A percentile compares a stretch with the other conserved stretches of the same genome.
Conservation (phyloP, 495 filamentous ascomycete genomes). For the Penicillium crystallinum region DNA sequence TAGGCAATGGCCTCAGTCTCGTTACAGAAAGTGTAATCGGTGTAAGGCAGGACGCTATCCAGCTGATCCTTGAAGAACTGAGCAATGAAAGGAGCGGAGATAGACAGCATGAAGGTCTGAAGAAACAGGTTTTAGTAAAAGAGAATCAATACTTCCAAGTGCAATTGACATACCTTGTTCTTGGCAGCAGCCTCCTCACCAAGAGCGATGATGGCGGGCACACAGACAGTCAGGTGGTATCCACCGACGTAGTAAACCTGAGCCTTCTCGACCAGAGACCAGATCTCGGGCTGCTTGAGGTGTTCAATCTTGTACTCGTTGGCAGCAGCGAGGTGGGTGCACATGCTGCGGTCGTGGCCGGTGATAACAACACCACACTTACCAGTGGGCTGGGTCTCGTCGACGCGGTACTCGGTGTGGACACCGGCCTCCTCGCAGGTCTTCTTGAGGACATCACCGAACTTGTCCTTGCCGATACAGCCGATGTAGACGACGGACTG, state of each 20-base stretch:
- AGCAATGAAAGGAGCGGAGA: conserved; percentile 91
- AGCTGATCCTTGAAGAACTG: conserved; percentile 97
- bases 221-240: conserved; percentile 84
- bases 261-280: conserved; percentile 83
- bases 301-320: conserved; percentile 96
- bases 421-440: conserved; percentile 78
- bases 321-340: conserved; percentile 92
- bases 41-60: conserved; percentile 78
- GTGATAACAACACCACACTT: conserved; percentile 96
- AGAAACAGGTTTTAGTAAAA: conserved; percentile 1
- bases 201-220: conserved; percentile 81
- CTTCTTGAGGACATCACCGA: conserved; percentile 75
- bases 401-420: conserved; percentile 87
- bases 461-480: conserved; percentile 87
- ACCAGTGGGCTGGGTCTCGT: conserved; percentile 74
- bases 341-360: conserved; percentile 86
- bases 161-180: conserved; percentile 59
- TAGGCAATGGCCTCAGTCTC: conserved; percentile 89
- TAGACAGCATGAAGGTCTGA: conserved; percentile 75
- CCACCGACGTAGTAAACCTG: conserved; percentile 89
- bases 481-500: conserved; percentile 89
- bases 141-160: not conserved
- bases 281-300: conserved; percentile 83
- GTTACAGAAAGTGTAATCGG: conserved; percentile 95
- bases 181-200: conserved; percentile 81